Conservation (phyloP, 2,329 filamentous ascomycete species). For the Westerdykella sp. region DNA sequence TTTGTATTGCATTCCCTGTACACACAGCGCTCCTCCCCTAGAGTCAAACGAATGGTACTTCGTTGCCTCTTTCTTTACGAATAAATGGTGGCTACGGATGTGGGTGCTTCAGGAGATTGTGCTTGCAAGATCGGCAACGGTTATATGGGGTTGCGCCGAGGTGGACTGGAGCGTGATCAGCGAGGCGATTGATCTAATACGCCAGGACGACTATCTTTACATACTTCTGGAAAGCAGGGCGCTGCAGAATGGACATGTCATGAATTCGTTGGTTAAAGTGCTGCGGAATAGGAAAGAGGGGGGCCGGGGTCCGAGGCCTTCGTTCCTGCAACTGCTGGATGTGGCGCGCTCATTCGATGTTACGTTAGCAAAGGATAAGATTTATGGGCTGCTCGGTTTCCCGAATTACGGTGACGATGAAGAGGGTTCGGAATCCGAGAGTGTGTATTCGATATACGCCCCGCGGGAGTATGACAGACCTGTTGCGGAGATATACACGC, state of each 20-base stretch:
- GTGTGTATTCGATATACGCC: slow-evolving; percentile 1
- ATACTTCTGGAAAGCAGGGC: slow-evolving; percentile 2
- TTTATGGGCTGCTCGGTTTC: slow-evolving; percentile 13
- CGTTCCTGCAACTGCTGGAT: slow-evolving; percentile 13
- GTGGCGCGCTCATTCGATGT: slow-evolving; percentile 11
- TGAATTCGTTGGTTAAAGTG: slow-evolving; percentile 4
- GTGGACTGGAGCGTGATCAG: slow-evolving; percentile 10
- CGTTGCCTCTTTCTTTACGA: slow-evolving; percentile 5
- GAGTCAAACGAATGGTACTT: slow-evolving; percentile 3
- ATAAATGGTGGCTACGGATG: slow-evolving; percentile 10
- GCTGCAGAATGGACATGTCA: slow-evolving; percentile 12
- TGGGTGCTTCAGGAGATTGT: slow-evolving; percentile 12
- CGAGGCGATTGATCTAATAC: slow-evolving; percentile 7
- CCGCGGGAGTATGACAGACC: slow-evolving; percentile 8
- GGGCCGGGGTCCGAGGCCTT: background rate
- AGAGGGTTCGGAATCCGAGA: background rate
- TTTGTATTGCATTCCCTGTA: background rate
- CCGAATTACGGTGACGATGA: background rate
- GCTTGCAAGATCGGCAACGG: slow-evolving; percentile 8
- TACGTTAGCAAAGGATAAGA: slow-evolving; percentile 13
- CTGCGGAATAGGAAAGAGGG: background rate
- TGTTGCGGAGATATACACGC: slow-evolving; percentile 7
- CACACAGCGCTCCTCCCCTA: background rate
- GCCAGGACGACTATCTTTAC: background rate
- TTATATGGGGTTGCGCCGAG: slow-evolving; percentile 10